Percentiles rank a stretch among this genome's conserved stretches.
Evolutionary conservation across 257 asterid species (phyloP).

Genomic region (Solanum ossicruentum): DNA sequence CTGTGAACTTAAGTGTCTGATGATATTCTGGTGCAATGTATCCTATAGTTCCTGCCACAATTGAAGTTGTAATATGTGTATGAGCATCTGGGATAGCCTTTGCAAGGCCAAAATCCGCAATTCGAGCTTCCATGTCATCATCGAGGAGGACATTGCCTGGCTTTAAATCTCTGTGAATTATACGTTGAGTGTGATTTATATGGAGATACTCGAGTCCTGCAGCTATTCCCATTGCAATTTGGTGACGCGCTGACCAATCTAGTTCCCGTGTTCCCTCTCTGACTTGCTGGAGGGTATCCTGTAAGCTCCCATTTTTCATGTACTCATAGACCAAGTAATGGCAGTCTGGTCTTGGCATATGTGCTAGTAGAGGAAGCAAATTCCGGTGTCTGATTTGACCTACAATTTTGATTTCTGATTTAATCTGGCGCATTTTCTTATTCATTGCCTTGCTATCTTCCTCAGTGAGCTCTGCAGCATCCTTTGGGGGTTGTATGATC

Average conservation of each 20-base stretch:
- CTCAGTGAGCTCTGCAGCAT: constrained; percentile 39
- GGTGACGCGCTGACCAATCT: constrained; percentile 52
- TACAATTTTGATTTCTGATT: constrained; percentile 71
- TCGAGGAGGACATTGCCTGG: constrained; percentile 77
- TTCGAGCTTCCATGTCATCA: constrained; percentile 87
- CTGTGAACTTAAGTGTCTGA: constrained; percentile 66
- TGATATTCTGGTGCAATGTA: constrained; percentile 83
- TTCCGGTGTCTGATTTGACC: constrained; percentile 78
- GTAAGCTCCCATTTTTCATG: constrained; percentile 85
- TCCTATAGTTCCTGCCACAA: constrained; percentile 74
- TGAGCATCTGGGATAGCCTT: constrained; percentile 56
- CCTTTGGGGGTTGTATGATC: constrained; percentile 35
- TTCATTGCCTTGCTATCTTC: constrained; percentile 56
- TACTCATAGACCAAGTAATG: constrained; percentile 71
- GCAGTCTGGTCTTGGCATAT: constrained; percentile 64
- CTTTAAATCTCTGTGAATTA: constrained; percentile 78
- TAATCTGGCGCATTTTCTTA: constrained; percentile 68
- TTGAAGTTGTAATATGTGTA: constrained; percentile 55
- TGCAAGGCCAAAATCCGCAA: constrained; percentile 81
- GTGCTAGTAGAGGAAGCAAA: constrained; percentile 61
- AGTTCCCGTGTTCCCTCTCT: constrained; percentile 29
- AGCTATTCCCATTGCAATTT: constrained; percentile 61
- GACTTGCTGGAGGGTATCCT: constrained; percentile 35
- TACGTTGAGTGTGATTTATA: constrained; percentile 39
- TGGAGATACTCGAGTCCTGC: constrained; percentile 85